Evolutionary conservation across 495 filamentous ascomycete species (phyloP), one percentile per base, ranked within the genome.

Genomic region (Parathielavia appendiculata): DNA sequence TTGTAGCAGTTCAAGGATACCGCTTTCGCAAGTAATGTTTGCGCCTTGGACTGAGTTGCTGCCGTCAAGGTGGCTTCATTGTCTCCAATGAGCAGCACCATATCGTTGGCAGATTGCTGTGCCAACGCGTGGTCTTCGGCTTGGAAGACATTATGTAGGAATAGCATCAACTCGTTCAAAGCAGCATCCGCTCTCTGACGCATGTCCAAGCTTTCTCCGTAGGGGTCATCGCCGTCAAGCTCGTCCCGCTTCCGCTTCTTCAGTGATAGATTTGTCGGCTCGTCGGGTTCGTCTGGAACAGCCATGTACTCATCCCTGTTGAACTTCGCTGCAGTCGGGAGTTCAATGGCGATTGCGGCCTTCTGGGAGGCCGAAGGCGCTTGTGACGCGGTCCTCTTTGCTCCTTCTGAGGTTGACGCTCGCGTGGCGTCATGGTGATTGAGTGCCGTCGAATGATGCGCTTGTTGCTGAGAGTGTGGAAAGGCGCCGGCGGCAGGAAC

Each of bases 131-230:
- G 78, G 62, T 91, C 85, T 66, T 96, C 90, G 1, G 88, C 86
- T 59, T 88, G 82, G 65, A 95, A 92, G 20, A 92, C 80, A 22
- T 88, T 81, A 51, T 86, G 78, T 2, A 96, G 70, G 39, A 88
- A 78, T 19, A 83, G 77, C 50, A 83, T 82, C 14, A 96, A 69
- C 38, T 84, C 83, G 45, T 84, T 71, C 47, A 90, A 75, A 48
- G 84, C 84, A 4, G 82, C 77, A 63, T 95, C 86, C 4, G 89
- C 86, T 65, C 91, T 86, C 59, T 91, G 88, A 55, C 88, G 85
- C 65, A 93, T 86, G 65, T 91, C 90, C 46, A 83, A 65, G 47
- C 79, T 77, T 2, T 72, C 71, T 13, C 74, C 75, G 26, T 83
- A 67, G 8, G 71, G 54, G 23, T 79, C 79, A 8, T 76, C 72